Base-by-base conservation (phyloP, 2,329 filamentous ascomycete genomes). In the Aureobasidium sp. region DNA sequence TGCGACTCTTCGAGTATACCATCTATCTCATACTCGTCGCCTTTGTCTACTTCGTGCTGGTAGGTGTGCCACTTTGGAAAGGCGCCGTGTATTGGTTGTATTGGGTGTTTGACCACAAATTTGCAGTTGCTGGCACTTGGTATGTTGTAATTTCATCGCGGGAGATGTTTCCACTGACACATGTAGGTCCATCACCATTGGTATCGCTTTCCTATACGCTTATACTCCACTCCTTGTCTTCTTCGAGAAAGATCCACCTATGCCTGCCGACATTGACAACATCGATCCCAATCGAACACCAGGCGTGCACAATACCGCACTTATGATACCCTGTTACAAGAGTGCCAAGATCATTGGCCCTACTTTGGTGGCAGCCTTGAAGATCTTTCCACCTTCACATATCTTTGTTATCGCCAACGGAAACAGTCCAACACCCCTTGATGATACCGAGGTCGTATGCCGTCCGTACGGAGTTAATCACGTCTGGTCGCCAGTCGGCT, bases 371-470 rank as follows among this genome's bases (percentile, higher is more conserved):
- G 77, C 78, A 1, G 78, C 78, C 0, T 65, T 80, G 36, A 76
- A 78, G 61, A 72, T 80, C 53, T 81, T 80, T 63, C 78, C 77
- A 0, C 67, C 75, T 1, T 70, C 72, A 12, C 74, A 79, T 58
- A 78, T 81, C 51, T 81, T 76, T 64, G 77, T 78, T 36, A 74
- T 81, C 20, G 79, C 78, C 1, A 81, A 81, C 61, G 79, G 79
- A 37, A 79, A 81, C 67, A 77, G 74, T 17, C 71, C 75, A 1
- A 76, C 71, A 0, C 78, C 79, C 1, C 68, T 81, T 1, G 79
- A 81, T 64, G 72, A 79, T 39, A 81, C 79, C 0, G 78, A 78
- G 61, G 74, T 77, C 2, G 70, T 81, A 20, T 80, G 77, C 64
- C 67, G 67, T 0, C 66, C 66, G 1, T 79, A 76, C 48, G 77